Base-by-base conservation (phyloP, 2,329 filamentous ascomycete species). In the Neopestalotiopsis rosae region DNA sequence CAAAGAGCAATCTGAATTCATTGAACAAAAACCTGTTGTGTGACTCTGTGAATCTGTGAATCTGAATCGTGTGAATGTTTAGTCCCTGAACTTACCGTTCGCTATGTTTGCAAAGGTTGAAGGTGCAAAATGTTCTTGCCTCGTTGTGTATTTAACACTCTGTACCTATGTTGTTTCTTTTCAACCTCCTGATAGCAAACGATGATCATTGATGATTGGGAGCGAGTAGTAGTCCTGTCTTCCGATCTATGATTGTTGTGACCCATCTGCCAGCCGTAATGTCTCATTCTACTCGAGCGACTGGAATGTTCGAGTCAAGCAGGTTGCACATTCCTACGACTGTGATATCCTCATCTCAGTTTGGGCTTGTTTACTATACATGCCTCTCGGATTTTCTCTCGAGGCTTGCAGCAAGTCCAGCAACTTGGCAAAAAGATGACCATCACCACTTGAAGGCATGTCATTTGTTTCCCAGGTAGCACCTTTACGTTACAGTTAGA, bases 1-100 rank as follows among this genome's bases (percentile, higher is more conserved):
- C 14, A 20, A 66, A 66, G 45, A 66, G 45, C 64, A 66, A 57
- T 66, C 64, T 64, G 28, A 64, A 34, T 28, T 38, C 64, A 56
- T 45, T 64, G 28, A 64, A 30, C 13, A n/a, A 45, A 56, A 65
- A 30, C n/a, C 12, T 13, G 24, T 17, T n/a, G 14, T 14, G 10
- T 17, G 17, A 24, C 3, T 13, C 17, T 9, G 38, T 17, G 20
- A 24, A 40, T 24, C 12, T 65, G 42, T 49, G n/a, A 0, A 17
- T 9, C 3, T 65, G 6, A 65, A 14, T 65, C 24, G 24, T 45
- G 14, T 65, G 34, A 52, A 30, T 59, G 24, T n/a, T 59, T 34
- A 14, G n/a, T 9, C n/a, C 0, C n/a, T 1, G 10, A n/a, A 17
- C 20, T 20, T 9, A 10, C 17, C n/a, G 9, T 20, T 52, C 6